phyloP scores from a whole-genome alignment of 495 filamentous ascomycete species.

The Choiromyces venosus region DNA sequence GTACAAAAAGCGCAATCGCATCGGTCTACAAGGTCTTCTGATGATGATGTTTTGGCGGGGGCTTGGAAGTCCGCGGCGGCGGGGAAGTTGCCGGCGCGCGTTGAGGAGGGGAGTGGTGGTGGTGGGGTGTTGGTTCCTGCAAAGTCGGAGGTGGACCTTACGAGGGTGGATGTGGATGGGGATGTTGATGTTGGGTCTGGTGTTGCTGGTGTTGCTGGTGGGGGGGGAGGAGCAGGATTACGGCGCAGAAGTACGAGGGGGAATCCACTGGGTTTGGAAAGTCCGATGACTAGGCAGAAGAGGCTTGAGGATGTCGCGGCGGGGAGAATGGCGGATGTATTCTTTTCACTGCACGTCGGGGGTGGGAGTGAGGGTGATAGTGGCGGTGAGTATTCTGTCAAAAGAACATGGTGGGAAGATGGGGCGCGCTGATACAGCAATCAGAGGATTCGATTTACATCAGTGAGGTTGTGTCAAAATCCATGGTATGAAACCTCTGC shows the following conservation, averaged over 20 bases:
- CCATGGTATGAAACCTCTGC: slow-evolving; percentile 52
- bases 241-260: slow-evolving; percentile 27
- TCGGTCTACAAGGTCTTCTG: slow-evolving; percentile 66
- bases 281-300: slow-evolving; percentile 54
- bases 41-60: slow-evolving; percentile 72
- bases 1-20: slow-evolving; percentile 46
- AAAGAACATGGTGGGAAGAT: slow-evolving; percentile 3
- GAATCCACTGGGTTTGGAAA: slow-evolving; percentile 19
- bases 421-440: slow-evolving; percentile 41
- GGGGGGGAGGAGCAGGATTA: slow-evolving; percentile 1
- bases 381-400: slow-evolving; percentile 5
- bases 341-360: slow-evolving; percentile 70
- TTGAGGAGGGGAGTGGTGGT: slow-evolving; percentile 9
- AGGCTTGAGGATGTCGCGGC: slow-evolving; percentile 68
- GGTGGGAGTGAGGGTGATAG: slow-evolving; percentile 37
- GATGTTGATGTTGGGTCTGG: not conserved
- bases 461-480: slow-evolving; percentile 71
- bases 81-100: slow-evolving; percentile 50
- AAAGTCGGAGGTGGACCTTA: slow-evolving; percentile 66
- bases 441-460: slow-evolving; percentile 73
- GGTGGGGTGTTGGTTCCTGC: slow-evolving; percentile 49
- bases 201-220: too few species aligned
- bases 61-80: slow-evolving; percentile 63
- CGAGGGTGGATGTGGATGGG: slow-evolving; percentile 31
- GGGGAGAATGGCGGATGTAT: slow-evolving; percentile 71